Base-by-base conservation (phyloP, 495 filamentous ascomycete species). In the Massariosphaeria phaeospora region DNA sequence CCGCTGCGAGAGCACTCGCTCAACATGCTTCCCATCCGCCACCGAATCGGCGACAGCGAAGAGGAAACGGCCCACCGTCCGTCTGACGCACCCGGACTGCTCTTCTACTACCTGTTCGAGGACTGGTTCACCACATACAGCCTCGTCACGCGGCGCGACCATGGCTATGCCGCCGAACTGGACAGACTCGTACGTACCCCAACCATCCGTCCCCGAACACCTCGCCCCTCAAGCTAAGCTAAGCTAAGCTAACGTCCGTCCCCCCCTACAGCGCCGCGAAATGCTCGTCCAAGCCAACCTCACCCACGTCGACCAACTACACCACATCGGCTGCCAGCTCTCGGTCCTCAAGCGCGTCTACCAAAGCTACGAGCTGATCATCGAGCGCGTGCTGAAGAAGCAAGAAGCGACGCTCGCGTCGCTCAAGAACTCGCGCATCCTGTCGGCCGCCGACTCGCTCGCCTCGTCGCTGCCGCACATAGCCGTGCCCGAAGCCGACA, bases 31-130 rank as follows among this genome's bases (percentile, higher is more conserved):
- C 67, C 65, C 10, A 67, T 72, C 36, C 60, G 70, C 5, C 55
- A 67, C 36, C 55, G 66, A 0, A 62, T 71, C 18, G 65, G 68
- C 12, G 60, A 67, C 43, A 62, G 24, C 12, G 47, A 61, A 50
- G 72, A 64, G 60, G 70, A 66, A 69, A 72, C 52, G 41, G 68
- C 47, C 54, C 71, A 71, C 42, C 57, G 64, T 13, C 46, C 53
- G 1, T 57, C 66, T 10, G 84, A 89, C 59, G 78, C 80, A 2
- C 76, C 89, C 0, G 88, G 87, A 54, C 69, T 90, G 25, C 73
- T 95, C 11, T 88, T 91, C 62, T 91, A 88, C 66, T 93, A 91
- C 64, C 75, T 95, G 5, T 94, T 93, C 59, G 89, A 95, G 60
- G 88, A 93, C 67, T 94, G 86, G 85, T 75, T 81, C 36, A 82